Conservation (phyloP, 1,284 basidiomycete genomes). For the Kwoniella shivajii region DNA sequence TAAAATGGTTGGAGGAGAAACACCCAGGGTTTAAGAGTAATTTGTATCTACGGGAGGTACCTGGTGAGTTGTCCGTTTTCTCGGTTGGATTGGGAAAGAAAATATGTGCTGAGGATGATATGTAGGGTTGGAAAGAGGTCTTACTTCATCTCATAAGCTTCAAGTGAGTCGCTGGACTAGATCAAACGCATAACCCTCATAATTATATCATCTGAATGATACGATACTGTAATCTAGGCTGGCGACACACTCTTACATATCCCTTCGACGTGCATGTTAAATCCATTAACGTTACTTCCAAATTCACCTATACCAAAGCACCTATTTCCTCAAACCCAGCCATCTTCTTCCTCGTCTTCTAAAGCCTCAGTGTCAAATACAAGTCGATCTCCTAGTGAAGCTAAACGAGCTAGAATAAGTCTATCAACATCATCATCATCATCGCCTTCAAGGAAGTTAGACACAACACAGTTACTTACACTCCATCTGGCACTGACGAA, state of each 20-base stretch:
- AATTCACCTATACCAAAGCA: constrained; percentile 35
- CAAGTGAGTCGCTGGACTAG: neutral
- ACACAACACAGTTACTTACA: constrained; percentile 60
- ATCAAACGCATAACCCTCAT: too few relatives aligned
- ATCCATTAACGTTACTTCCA: constrained; percentile 63
- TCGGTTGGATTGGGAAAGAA: neutral
- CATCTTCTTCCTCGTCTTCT: neutral
- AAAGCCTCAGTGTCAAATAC: neutral
- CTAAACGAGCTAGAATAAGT: too few relatives aligned
- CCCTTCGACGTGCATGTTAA: constrained; percentile 70
- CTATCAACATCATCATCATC: too few relatives aligned
- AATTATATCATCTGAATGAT: too few relatives aligned
- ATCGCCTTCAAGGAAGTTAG: constrained; percentile 54
- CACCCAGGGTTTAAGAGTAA: constrained; percentile 20
- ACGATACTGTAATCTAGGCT: constrained; percentile 52
- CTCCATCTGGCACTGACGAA: constrained; percentile 63
- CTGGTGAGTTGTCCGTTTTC: constrained; percentile 15
- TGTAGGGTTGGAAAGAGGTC: constrained; percentile 68
- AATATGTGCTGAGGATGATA: neutral
- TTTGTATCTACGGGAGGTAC: constrained; percentile 15
- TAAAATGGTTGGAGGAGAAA: constrained; percentile 17
- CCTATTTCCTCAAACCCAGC: constrained; percentile 34
- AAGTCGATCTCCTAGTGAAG: constrained; percentile 11
- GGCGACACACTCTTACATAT: constrained; percentile 65
- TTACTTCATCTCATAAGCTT: constrained; percentile 59